Conservation (phyloP, 2,329 filamentous ascomycete species). For the Cladosporium sp. region DNA sequence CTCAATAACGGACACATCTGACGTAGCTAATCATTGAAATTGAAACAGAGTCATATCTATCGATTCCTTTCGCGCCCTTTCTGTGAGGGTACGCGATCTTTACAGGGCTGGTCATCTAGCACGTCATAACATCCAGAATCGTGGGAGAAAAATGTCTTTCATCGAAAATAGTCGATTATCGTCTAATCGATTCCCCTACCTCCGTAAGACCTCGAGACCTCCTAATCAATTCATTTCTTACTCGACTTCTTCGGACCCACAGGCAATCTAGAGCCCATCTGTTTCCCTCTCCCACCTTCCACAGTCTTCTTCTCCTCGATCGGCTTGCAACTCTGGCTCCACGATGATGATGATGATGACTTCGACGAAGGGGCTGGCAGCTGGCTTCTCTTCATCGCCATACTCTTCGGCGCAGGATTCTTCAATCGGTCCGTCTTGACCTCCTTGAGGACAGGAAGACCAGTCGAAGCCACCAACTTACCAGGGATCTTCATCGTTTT, state of each 20-base stretch:
- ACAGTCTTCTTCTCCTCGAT: conserved; percentile 1
- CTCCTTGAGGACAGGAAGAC: background rate
- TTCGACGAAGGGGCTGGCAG: conserved; percentile 3
- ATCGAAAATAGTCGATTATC: background rate
- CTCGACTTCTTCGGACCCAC: background rate
- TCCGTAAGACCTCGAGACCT: too few relatives aligned
- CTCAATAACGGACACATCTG: background rate
- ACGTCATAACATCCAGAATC: background rate
- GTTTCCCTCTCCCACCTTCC: conserved; percentile 2
- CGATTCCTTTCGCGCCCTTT: background rate
- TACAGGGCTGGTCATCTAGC: background rate
- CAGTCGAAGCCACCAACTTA: too few relatives aligned
- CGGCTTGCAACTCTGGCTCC: too few relatives aligned
- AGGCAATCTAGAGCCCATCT: background rate
- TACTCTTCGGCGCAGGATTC: background rate
- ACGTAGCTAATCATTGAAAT: background rate
- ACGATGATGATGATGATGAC: too few relatives aligned
- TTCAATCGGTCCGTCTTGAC: background rate
- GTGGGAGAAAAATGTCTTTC: too few relatives aligned
- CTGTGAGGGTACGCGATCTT: background rate
- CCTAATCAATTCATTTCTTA: background rate
- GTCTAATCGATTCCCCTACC: too few relatives aligned
- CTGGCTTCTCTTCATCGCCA: background rate
- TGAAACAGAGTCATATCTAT: too few relatives aligned
- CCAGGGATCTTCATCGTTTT: background rate